These are phyloP conservation scores for Schizopora paradoxa DNA, from an alignment of 1,284 basidiomycete species.

Conservation along the genomic window DNA sequence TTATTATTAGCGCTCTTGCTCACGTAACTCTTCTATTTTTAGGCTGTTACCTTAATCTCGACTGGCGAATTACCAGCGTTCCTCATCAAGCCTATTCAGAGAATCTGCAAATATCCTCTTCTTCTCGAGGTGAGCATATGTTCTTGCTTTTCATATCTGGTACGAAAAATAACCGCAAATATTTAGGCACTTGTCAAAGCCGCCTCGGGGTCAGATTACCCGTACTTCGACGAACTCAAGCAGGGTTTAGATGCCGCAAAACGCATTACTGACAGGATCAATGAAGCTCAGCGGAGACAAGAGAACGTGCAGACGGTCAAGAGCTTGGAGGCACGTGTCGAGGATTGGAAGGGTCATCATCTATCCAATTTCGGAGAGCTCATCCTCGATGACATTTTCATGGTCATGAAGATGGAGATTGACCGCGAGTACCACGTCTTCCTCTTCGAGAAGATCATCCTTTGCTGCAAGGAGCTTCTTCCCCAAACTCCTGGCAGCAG, in stretches of 20 bases:
- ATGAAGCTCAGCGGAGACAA: slow-evolving; percentile 86
- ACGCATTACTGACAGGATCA: slow-evolving; percentile 93
- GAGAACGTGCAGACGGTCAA: slow-evolving; percentile 87
- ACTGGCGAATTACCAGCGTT: slow-evolving; percentile 86
- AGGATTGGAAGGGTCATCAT: slow-evolving; percentile 99
- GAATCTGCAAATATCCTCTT: slow-evolving; percentile 74
- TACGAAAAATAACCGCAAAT: slow-evolving; percentile 18
- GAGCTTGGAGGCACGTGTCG: slow-evolving; percentile 85
- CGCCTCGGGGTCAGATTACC: slow-evolving; percentile 58
- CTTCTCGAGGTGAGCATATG: slow-evolving; percentile 47
- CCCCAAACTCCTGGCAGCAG: slow-evolving; percentile 30
- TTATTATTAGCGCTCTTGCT: slow-evolving; percentile 11
- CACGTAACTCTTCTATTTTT: slow-evolving; percentile 12
- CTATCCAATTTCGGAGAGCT: slow-evolving; percentile 91
- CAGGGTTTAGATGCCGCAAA: slow-evolving; percentile 83
- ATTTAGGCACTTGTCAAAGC: slow-evolving; percentile 74
- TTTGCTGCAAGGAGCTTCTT: slow-evolving; percentile 91
- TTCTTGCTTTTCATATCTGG: slow-evolving; percentile 8
- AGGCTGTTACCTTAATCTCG: slow-evolving; percentile 51
- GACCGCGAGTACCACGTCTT: slow-evolving; percentile 99
- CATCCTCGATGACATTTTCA: slow-evolving; percentile 90
- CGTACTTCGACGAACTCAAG: slow-evolving; percentile 77
- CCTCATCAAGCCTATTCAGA: slow-evolving; percentile 75
- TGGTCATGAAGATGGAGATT: slow-evolving; percentile 93
- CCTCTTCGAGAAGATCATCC: slow-evolving; percentile 97